phyloP scores from a whole-genome alignment of 2,329 filamentous ascomycete genomes.

The Colletotrichum spaethianum region DNA sequence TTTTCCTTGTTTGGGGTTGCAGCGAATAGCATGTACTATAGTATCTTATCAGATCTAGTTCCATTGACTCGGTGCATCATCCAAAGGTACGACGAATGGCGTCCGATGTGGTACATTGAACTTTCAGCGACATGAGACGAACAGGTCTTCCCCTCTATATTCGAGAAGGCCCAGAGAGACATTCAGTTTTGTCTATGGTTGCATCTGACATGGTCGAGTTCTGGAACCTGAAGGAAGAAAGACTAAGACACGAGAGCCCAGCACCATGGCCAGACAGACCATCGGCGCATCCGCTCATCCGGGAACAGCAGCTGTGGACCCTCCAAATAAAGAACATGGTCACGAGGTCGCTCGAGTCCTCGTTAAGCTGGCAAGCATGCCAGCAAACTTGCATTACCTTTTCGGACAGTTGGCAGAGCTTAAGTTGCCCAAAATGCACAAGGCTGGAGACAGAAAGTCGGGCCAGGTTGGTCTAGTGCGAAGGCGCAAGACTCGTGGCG shows the following conservation, averaged over 20 bases:
- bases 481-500: background rate
- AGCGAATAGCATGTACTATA: too few species aligned
- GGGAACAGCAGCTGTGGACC: background rate
- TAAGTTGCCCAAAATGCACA: background rate
- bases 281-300: background rate
- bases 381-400: background rate
- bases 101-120: background rate
- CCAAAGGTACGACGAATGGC: background rate
- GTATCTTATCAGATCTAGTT: background rate
- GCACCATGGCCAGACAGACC: background rate
- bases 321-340: too few species aligned
- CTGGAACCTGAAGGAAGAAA: background rate
- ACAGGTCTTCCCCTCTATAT: too few species aligned
- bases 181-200: background rate
- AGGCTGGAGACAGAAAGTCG: background rate
- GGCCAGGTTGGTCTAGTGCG: slow-evolving; percentile 21
- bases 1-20: slow-evolving; percentile 22
- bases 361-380: background rate
- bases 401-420: background rate
- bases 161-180: background rate
- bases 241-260: background rate
- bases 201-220: background rate
- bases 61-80: slow-evolving; percentile 2
- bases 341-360: background rate
- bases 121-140: background rate